These are phyloP conservation scores for Melocanna baccifera DNA, from an alignment of 176 grass and related monocot genomes.

Conservation along the genomic window DNA sequence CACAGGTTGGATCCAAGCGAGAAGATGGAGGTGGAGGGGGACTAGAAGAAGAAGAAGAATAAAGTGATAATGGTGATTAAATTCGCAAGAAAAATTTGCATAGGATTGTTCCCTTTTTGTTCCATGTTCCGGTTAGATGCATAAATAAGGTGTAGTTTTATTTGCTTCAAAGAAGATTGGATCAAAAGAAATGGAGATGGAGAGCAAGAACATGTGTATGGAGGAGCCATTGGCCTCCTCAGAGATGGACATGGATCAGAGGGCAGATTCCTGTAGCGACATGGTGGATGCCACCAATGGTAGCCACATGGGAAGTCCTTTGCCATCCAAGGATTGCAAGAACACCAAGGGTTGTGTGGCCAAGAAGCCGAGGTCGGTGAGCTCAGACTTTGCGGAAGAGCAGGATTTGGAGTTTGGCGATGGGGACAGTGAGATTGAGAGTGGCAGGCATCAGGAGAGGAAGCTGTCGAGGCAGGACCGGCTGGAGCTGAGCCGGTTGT, in stretches of 20 bases:
- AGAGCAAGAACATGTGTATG: slow-evolving; percentile 31
- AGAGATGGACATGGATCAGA: slow-evolving; percentile 61
- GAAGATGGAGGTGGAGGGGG: slow-evolving; percentile 22
- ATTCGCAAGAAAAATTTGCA: background rate
- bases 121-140: background rate
- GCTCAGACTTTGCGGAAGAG: slow-evolving; percentile 55
- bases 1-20: slow-evolving; percentile 21
- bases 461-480: slow-evolving; percentile 72
- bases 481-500: slow-evolving; percentile 62
- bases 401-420: slow-evolving; percentile 47
- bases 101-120: background rate
- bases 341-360: slow-evolving; percentile 31
- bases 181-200: slow-evolving; percentile 52
- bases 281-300: slow-evolving; percentile 48
- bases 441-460: slow-evolving; percentile 60
- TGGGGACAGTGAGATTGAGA: slow-evolving; percentile 39
- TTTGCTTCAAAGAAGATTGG: slow-evolving; percentile 36
- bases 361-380: slow-evolving; percentile 62
- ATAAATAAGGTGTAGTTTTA: background rate
- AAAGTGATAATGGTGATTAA: slow-evolving; percentile 28
- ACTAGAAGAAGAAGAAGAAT: slow-evolving; percentile 14
- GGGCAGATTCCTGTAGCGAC: slow-evolving; percentile 13
- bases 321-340: slow-evolving; percentile 41
- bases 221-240: slow-evolving; percentile 31
- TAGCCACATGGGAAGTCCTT: slow-evolving; percentile 44